Conservation (phyloP, 2,329 filamentous ascomycete genomes). For the Helotiales sp. region DNA sequence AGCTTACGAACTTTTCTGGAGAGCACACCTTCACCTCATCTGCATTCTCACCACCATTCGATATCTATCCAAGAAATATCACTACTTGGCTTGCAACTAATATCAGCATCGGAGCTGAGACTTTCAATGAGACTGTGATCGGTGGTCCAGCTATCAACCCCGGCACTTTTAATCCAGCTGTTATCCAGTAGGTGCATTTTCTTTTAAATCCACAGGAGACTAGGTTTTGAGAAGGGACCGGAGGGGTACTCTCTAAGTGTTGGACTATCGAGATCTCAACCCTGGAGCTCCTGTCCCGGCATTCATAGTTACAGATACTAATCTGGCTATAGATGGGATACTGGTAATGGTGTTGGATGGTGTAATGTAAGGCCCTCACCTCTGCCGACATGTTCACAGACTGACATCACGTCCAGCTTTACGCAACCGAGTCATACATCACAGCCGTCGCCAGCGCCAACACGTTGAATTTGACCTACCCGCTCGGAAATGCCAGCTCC, state of each 20-base stretch:
- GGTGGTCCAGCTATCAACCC: constrained; percentile 55
- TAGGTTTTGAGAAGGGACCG: too few relatives aligned
- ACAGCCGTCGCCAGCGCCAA: constrained; percentile 43
- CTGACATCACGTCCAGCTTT: constrained; percentile 27
- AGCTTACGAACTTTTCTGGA: constrained; percentile 48
- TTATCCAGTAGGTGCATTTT: too few relatives aligned
- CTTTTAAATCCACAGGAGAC: too few relatives aligned
- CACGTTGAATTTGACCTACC: constrained; percentile 52
- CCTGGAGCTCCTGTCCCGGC: too few relatives aligned
- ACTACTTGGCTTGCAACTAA: constrained; percentile 56
- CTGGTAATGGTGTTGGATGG: constrained; percentile 39
- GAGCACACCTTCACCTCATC: constrained; percentile 53
- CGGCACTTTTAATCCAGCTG: constrained; percentile 56
- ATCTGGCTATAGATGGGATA: too few relatives aligned
- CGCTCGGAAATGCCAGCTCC: constrained; percentile 48
- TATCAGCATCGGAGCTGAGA: constrained; percentile 60
- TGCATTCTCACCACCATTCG: constrained; percentile 59
- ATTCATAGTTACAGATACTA: too few relatives aligned
- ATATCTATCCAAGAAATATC: constrained; percentile 57
- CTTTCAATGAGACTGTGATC: constrained; percentile 54
- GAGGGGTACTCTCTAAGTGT: too few relatives aligned
- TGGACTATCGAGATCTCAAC: too few relatives aligned
- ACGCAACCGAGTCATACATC: constrained; percentile 42
- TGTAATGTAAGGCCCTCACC: constrained; percentile 26
- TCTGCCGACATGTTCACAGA: not conserved